A percentile compares a stretch with the other conserved stretches of the same genome.
Evolutionary conservation across 2,329 filamentous ascomycete species (phyloP).

Genomic region (Berkeleyomyces basicola): DNA sequence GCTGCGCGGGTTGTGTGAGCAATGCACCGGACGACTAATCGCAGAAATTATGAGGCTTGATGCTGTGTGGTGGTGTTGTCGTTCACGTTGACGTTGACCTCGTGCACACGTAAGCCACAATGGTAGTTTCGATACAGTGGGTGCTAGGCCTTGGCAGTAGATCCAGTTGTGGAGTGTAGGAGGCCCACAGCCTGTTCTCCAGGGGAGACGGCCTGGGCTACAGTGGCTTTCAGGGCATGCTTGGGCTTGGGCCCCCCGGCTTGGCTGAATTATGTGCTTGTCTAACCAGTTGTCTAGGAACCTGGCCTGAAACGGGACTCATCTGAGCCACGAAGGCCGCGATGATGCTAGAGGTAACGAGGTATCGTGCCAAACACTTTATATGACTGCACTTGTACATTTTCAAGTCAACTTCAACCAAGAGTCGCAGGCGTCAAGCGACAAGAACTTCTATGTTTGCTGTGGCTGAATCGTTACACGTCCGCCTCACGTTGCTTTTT

Average conservation of each 20-base stretch:
- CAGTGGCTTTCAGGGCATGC: neutral
- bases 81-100: constrained; percentile 1
- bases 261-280: neutral
- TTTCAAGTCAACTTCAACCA: too few relatives aligned
- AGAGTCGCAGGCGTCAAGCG: too few relatives aligned
- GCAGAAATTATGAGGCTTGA: neutral
- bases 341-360: neutral
- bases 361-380: neutral
- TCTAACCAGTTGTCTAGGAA: neutral
- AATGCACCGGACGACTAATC: neutral
- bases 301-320: neutral
- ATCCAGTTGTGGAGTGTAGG: neutral
- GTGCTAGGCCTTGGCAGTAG: neutral
- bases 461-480: too few relatives aligned
- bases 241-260: neutral
- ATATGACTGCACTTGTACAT: too few relatives aligned
- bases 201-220: neutral
- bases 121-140: neutral
- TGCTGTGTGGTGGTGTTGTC: neutral
- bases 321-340: neutral
- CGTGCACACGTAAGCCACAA: constrained; percentile 14
- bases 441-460: too few relatives aligned
- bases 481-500: too few relatives aligned
- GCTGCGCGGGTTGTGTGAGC: neutral
- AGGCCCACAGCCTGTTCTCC: neutral